Evolutionary conservation across 306 rosid genomes (phyloP).

Genomic region (Delonix regia): DNA sequence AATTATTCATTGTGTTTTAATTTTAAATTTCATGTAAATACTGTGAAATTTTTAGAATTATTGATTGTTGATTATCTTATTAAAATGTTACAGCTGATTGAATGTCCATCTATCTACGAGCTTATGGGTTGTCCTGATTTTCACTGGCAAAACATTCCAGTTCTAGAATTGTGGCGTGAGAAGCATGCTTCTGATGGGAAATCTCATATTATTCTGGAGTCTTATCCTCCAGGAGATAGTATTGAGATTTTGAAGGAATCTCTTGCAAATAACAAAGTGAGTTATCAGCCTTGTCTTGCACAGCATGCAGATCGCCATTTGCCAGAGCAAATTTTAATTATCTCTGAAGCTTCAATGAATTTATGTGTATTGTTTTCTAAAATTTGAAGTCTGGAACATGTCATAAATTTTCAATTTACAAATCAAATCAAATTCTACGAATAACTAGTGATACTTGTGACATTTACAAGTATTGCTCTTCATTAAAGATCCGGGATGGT

Average conservation of each 20-base stretch:
- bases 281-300: constrained; percentile 36
- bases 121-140: constrained; percentile 70
- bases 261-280: constrained; percentile 74
- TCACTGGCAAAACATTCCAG: constrained; percentile 73
- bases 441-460: constrained; percentile 22
- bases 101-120: constrained; percentile 92
- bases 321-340: neutral
- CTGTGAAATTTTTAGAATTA: constrained; percentile 26
- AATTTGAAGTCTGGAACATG: constrained; percentile 10
- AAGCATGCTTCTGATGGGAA: constrained; percentile 57
- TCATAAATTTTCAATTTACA: neutral
- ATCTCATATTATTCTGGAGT: constrained; percentile 64
- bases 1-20: neutral
- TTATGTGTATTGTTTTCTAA: neutral
- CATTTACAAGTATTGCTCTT: neutral
- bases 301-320: constrained; percentile 10
- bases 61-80: constrained; percentile 43
- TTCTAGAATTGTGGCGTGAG: constrained; percentile 81
- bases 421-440: neutral
- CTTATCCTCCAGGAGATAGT: constrained; percentile 69
- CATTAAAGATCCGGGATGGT: constrained; percentile 5
- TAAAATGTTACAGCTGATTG: constrained; percentile 73
- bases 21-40: constrained; percentile 6
- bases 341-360: constrained; percentile 18
- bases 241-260: constrained; percentile 67